Conservation (phyloP, 2,329 filamentous ascomycete genomes). For the Colletotrichum tamarilloi region DNA sequence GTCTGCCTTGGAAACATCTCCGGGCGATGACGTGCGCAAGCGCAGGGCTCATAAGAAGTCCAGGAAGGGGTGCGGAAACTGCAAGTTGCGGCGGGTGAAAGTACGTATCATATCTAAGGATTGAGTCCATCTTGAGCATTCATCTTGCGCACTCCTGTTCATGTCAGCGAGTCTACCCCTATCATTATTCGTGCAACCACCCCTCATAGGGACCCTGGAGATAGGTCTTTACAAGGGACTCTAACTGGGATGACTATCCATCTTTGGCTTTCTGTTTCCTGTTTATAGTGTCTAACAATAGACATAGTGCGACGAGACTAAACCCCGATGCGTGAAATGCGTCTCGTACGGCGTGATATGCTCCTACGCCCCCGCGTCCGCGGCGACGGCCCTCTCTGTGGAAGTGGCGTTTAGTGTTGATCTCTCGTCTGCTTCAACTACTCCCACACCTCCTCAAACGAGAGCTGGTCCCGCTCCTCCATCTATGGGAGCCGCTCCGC, state of each 20-base stretch:
- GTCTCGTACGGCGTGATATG: constrained; percentile 58
- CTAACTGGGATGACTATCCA: constrained; percentile 42
- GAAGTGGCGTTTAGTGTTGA: constrained; percentile 15
- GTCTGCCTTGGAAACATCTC: not conserved
- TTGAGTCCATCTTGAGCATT: not conserved
- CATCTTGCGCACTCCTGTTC: not conserved
- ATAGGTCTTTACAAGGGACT: not conserved
- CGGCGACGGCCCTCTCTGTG: constrained; percentile 38
- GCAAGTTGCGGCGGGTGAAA: constrained; percentile 65
- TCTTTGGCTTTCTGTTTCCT: not conserved
- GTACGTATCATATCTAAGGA: constrained; percentile 44
- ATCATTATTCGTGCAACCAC: not conserved
- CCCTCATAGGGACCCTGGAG: not conserved
- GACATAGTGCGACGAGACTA: constrained; percentile 32
- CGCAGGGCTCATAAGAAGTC: constrained; percentile 62
- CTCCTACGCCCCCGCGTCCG: constrained; percentile 51
- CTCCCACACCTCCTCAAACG: not conserved
- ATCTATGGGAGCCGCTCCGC: not conserved
- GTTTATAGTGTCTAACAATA: not conserved
- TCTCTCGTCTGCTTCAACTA: not conserved
- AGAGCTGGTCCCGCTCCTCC: not conserved
- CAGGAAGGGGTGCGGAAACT: constrained; percentile 65
- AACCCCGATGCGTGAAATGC: constrained; percentile 62
- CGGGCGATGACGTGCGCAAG: constrained; percentile 35
- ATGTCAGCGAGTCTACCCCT: not conserved